Percentiles rank a stretch among this genome's conserved stretches.
Conservation (phyloP, 108 stramenopile genomes). For the Stephanodiscus minutulus region DNA sequence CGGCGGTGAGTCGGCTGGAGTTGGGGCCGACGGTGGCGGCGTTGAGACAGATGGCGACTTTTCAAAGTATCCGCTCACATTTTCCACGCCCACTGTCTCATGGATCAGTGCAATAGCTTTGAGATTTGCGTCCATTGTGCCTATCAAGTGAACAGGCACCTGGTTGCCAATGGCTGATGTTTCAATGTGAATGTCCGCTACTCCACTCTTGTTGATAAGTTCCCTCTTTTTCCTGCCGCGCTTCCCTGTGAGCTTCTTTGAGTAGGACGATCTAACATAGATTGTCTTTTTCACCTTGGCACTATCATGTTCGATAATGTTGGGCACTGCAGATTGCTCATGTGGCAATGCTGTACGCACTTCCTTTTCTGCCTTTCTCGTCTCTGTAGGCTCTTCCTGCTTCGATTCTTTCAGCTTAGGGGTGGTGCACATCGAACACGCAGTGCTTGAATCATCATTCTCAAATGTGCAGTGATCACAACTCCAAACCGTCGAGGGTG, state of each 20-base stretch:
- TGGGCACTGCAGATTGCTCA: neutral
- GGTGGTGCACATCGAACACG: conserved; percentile 7
- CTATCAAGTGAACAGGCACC: conserved; percentile 32
- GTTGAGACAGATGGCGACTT: neutral
- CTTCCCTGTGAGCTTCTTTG: conserved; percentile 32
- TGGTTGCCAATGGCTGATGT: conserved; percentile 11
- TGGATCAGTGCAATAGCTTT: conserved; percentile 29
- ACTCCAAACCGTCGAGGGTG: neutral
- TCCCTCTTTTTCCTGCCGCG: conserved; percentile 37
- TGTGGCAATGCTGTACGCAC: conserved; percentile 1
- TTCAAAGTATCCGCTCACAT: conserved; percentile 20
- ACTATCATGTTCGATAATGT: neutral
- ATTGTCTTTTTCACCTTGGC: conserved; percentile 13
- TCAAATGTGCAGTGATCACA: conserved; percentile 12
- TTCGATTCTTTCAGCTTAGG: conserved; percentile 1
- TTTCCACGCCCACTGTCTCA: conserved; percentile 26
- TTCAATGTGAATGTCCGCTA: conserved; percentile 20
- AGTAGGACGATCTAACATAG: conserved; percentile 14
- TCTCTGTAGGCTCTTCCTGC: neutral
- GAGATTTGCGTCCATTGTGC: conserved; percentile 4
- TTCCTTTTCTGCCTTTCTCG: neutral
- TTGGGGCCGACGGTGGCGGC: conserved; percentile 7
- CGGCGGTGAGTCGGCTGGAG: conserved; percentile 2
- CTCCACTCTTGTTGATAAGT: conserved; percentile 23
- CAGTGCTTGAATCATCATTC: conserved; percentile 10